Base-by-base conservation (phyloP, 2,329 filamentous ascomycete genomes). In the Seiridium cupressi region DNA sequence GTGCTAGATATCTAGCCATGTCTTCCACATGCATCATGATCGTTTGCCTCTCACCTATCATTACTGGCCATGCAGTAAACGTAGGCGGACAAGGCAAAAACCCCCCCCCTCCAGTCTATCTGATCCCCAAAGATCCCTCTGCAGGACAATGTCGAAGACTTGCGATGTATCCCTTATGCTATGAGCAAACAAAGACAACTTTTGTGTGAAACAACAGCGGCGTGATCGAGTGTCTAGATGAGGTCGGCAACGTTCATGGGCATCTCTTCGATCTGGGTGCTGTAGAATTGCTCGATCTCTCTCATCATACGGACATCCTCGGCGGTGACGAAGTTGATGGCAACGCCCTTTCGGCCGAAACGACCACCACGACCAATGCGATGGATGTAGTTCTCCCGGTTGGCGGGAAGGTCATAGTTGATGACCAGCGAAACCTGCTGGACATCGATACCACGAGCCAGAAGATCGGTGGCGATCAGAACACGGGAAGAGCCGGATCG, bases 241-340 rank as follows among this genome's bases (percentile, higher is more conserved):
- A 90, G 86, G 72, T 90, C 88, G 70, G 88, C 88, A 71, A 90
- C 88, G 80, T 90, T 90, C 95, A 99, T 98, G 75, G 95, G 95
- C 95, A 99, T 99, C 88, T 99, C 95, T 84, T 99, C 95, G 70
- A 99, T 98, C 85, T 99, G 95, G 79, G 95, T 99, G 88, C 92
- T 97, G 90, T 99, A 99, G 88, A 98, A 99, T 84, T 97, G 92
- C 81, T 99, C 95, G 72, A 99, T 99, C 82, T 99, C 95, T 79
- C 95, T 89, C 92, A 99, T 96, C 92, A 99, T 98, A 80, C 94
- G 93, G 74, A 99, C 95, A 81, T 99, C 95, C 69, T 99, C 95
- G 73, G 93, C 92, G 64, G 94, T 98, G 78, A 99, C 95, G 79
- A 99, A 99, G 92, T 99, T 99, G 88, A 99, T 99, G 74, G 95